Evolutionary conservation across 345 rosid genomes (phyloP), one percentile per base, ranked within the genome.

Genomic region (Pugionium dolabratum): DNA sequence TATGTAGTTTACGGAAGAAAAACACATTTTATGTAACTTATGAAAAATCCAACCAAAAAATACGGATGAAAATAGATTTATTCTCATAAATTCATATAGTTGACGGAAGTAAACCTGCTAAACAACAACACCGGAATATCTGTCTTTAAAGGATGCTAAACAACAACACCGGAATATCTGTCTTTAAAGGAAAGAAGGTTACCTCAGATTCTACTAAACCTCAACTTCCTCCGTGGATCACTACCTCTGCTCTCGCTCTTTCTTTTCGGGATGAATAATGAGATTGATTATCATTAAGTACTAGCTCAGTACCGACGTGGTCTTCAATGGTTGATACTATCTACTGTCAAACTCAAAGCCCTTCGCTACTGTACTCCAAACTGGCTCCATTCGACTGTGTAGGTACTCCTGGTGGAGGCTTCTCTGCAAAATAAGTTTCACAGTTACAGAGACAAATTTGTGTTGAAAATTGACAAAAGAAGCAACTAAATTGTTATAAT

Each of bases 331-430:
- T 74, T 40, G 7, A 6, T 36, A 5, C 40, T 73, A 71, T 92
- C 93, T 79, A 78, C 47, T 42, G 83, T 28, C 9, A 86, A 62
- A 67, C 94, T 86, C n/a, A 75, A 76, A 77, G 69, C 76, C 77
- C 95, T 84, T 68, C 83, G 81, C 83, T 82, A 81, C 83, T 81
- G 72, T 76, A 79, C 59, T 82, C 88, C 73, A 82, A 81, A 76
- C 81, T 73, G 32, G 64, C 63, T 60, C 91, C 89, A 71, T 84
- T 84, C 54, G 53, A 55, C 63, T 80, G 64, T 45, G 56, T 65
- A 11, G 84, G 68, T 72, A 79, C 81, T 56, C 89, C 93, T 47
- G 89, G 79, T 11, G 90, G 82, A 50, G 78, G 73, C 0, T 78
- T 80, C 72, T 71, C 82, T 87, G 80, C 66, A 73, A 45, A 43